phyloP scores from a whole-genome alignment of 495 filamentous ascomycete genomes.

The Penicillium egyptiacum region DNA sequence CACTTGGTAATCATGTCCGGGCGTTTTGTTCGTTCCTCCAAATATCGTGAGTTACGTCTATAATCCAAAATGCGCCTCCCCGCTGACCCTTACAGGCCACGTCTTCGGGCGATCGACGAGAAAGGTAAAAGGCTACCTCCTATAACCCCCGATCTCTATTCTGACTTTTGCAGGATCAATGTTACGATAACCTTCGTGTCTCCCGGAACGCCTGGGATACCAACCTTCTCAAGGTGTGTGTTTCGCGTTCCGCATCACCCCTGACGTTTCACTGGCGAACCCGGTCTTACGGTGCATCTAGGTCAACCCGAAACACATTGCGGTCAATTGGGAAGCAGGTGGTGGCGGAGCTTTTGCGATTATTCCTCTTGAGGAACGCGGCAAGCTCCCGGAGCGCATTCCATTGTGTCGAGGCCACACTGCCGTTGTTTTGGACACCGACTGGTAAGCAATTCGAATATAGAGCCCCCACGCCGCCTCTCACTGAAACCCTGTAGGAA shows the following conservation, averaged over 20 bases:
- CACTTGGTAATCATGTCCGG: conserved; percentile 68
- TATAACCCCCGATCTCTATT: conserved; percentile 7
- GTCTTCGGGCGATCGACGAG: conserved; percentile 92
- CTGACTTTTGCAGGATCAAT: conserved; percentile 62
- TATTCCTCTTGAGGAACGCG: conserved; percentile 84
- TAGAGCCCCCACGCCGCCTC: conserved; percentile 3
- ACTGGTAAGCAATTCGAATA: conserved; percentile 66
- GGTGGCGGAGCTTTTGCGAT: conserved; percentile 97
- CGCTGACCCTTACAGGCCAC: conserved; percentile 66
- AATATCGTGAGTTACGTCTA: conserved; percentile 76
- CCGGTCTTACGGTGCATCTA: conserved; percentile 40
- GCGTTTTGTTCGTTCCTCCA: conserved; percentile 96
- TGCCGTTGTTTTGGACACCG: conserved; percentile 91
- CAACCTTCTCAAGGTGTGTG: conserved; percentile 90
- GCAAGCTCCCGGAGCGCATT: conserved; percentile 86
- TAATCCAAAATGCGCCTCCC: conserved; percentile 17
- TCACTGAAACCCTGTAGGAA: conserved; percentile 61
- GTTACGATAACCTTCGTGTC: conserved; percentile 94
- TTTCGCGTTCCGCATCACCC: conserved; percentile 23
- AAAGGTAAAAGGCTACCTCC: conserved; percentile 64
- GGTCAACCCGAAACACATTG: conserved; percentile 93
- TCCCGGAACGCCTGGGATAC: conserved; percentile 99
- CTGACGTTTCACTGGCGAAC: conserved; percentile 26
- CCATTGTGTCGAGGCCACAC: conserved; percentile 96
- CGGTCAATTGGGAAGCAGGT: conserved; percentile 97